A percentile compares a stretch with the other conserved stretches of the same genome.
These are phyloP conservation scores for Vitis hybrid DNA, from an alignment of 177 flowering plant species.

Conservation along the genomic window DNA sequence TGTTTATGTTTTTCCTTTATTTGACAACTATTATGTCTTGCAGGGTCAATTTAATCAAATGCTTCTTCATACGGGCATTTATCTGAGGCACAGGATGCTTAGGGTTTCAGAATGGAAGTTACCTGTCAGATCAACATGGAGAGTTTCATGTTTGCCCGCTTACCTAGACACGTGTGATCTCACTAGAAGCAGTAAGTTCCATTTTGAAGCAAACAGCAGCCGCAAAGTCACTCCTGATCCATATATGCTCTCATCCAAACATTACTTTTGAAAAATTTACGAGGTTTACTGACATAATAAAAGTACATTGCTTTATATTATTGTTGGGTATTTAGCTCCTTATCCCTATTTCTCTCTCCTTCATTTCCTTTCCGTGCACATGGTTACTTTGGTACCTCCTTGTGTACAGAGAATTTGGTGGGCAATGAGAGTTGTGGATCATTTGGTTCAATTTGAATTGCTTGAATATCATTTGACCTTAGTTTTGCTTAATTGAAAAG, in stretches of 20 bases:
- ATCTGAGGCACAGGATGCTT: slow-evolving; percentile 24
- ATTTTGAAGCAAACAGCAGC: slow-evolving; percentile 2
- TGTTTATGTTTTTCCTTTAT: neutral
- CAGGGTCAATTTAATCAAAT: slow-evolving; percentile 30
- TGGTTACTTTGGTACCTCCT: too few relatives aligned
- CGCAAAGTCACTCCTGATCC: slow-evolving; percentile 3
- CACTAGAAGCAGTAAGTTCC: slow-evolving; percentile 12
- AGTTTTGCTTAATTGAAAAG: too few relatives aligned
- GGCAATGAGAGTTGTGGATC: too few relatives aligned
- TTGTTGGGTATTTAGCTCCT: too few relatives aligned
- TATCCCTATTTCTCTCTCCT: too few relatives aligned
- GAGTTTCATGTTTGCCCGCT: slow-evolving; percentile 16
- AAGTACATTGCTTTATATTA: too few relatives aligned
- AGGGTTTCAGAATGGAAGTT: slow-evolving; percentile 15
- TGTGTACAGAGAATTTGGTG: too few relatives aligned
- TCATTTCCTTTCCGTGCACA: too few relatives aligned
- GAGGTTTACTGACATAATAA: too few relatives aligned
- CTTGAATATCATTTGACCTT: too few relatives aligned
- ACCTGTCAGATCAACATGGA: slow-evolving; percentile 8
- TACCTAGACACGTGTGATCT: slow-evolving; percentile 11
- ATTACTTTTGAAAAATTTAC: neutral
- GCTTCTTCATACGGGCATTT: slow-evolving; percentile 16
- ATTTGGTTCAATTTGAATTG: too few relatives aligned
- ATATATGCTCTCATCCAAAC: neutral
- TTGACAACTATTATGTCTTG: slow-evolving; percentile 10